A percentile compares a stretch with the other conserved stretches of the same genome.
Evolutionary conservation across 148 eudicot species (phyloP).

Genomic region (Fallopia convolvulus): DNA sequence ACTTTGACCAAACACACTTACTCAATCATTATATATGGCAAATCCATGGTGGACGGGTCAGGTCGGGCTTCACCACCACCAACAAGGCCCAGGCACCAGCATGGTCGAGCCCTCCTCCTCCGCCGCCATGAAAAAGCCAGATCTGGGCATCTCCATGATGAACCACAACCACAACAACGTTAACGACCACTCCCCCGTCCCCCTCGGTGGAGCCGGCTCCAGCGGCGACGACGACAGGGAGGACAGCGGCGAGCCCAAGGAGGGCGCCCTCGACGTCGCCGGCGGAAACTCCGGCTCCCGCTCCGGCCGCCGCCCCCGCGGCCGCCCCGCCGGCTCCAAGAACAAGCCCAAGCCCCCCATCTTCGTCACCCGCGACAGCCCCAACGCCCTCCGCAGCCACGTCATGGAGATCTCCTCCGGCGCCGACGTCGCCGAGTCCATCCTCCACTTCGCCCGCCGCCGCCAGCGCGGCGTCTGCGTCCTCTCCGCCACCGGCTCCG

Average conservation of each 20-base stretch:
- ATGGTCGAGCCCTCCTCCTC: neutral
- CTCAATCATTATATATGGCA: neutral
- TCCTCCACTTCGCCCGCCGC: slow-evolving; percentile 11
- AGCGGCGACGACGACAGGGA: slow-evolving; percentile 2
- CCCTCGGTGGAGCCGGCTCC: neutral
- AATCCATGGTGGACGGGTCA: slow-evolving; percentile 16
- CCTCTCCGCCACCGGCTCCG: slow-evolving; percentile 10
- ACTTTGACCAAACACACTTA: too few species aligned
- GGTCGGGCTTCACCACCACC: slow-evolving; percentile 10
- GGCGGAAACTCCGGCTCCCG: too few species aligned
- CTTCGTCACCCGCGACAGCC: slow-evolving; percentile 15
- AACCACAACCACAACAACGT: neutral
- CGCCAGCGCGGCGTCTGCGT: slow-evolving; percentile 14
- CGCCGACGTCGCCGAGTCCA: slow-evolving; percentile 5
- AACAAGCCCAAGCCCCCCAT: slow-evolving; percentile 17
- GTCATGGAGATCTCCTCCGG: slow-evolving; percentile 14
- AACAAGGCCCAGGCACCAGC: neutral
- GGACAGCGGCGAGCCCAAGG: slow-evolving; percentile 8
- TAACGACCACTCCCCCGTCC: neutral
- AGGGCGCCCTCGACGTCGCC: slow-evolving; percentile 2
- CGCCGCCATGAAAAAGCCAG: neutral
- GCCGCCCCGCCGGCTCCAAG: slow-evolving; percentile 14
- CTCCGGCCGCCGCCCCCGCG: slow-evolving; percentile 11
- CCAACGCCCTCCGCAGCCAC: slow-evolving; percentile 16
- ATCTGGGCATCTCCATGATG: slow-evolving; percentile 10